Evolutionary conservation across 148 eudicot genomes (phyloP), one percentile per base, ranked within the genome.

Genomic region (Pouteria glomerata): DNA sequence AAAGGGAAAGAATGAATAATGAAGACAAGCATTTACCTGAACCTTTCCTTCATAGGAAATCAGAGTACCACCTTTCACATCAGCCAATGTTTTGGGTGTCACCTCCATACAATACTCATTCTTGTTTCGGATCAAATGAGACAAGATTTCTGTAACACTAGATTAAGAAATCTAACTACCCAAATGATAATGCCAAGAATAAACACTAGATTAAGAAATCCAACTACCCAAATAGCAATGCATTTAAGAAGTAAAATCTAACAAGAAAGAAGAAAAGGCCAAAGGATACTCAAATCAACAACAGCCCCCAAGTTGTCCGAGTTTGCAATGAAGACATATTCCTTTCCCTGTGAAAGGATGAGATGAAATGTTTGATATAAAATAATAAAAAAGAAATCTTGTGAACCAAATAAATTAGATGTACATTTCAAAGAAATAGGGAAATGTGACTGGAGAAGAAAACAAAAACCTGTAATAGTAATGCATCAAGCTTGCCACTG

Each of bases 101-200:
- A 94, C 98, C 98, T 95, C 99, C 99, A 95, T 95, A 86, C 99
- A 95, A 81, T 95, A 95, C 60, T 95, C 99, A 33, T 95, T 95
- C 88, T 95, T 92, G 76, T 95, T 88, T 29, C 71, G 75, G 73
- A 95, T 74, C 94, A 95, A 85, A 82, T 95, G 97, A 76, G 80
- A 82, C 52, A 95, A 76, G 83, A 95, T 92, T 81, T 95, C 99
- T 95, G 81, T 72, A 39, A 75, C 19, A 68, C 13, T 66, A 56
- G 72, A 77, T 89, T 84, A 89, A 91, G 97, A 85, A 80, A 74
- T 58, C 69, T 75, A 79, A 64, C 72, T 21, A 15, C 14, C 33
- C 30, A 63, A 59, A 21, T 4, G 10, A 48, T 63, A 4, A 39
- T 39, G 44, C 44, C 26, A 55, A 33, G 44, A 4, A 39, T 39